Evolutionary conservation across 192 early-diverging fungal species (phyloP).

Genomic region (Phlyctochytrium bullatum): DNA sequence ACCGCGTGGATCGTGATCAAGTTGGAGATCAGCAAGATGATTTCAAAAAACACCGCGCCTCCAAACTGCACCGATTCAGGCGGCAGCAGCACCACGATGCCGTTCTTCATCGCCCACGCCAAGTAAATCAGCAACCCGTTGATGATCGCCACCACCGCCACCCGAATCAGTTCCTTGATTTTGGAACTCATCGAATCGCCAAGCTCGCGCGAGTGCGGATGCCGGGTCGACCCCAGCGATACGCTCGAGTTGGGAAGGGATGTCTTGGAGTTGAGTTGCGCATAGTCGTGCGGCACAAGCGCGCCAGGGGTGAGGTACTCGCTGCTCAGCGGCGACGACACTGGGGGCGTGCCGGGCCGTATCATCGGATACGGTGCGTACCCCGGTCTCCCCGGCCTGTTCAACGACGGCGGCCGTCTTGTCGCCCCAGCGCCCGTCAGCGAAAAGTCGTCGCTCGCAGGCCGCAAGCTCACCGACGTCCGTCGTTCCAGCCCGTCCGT

Average conservation of each 20-base stretch:
- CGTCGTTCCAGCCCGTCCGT: too few relatives aligned
- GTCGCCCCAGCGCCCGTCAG: too few relatives aligned
- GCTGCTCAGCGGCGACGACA: too few relatives aligned
- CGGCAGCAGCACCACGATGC: conserved; percentile 1
- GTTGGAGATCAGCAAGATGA: conserved; percentile 13
- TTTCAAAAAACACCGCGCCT: conserved; percentile 14
- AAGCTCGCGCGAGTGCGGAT: conserved; percentile 17
- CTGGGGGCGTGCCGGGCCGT: too few relatives aligned
- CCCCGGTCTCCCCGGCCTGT: too few relatives aligned
- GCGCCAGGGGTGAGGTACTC: too few relatives aligned
- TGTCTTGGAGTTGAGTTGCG: too few relatives aligned
- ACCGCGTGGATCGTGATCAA: conserved; percentile 9
- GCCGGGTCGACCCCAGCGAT: conserved; percentile 7
- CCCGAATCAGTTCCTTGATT: neutral
- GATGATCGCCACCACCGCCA: conserved; percentile 3
- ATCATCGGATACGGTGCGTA: too few relatives aligned
- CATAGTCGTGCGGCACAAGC: too few relatives aligned
- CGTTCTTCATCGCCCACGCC: neutral
- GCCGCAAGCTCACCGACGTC: too few relatives aligned
- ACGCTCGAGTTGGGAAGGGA: neutral
- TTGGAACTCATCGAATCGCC: conserved; percentile 7
- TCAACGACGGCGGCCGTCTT: too few relatives aligned
- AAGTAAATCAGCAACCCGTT: conserved; percentile 9
- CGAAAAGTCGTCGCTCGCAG: too few relatives aligned
- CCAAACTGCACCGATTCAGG: conserved; percentile 3